These are phyloP conservation scores for Suhomyces canberraensis DNA, from an alignment of 805 yeast genomes.

Conservation along the genomic window DNA sequence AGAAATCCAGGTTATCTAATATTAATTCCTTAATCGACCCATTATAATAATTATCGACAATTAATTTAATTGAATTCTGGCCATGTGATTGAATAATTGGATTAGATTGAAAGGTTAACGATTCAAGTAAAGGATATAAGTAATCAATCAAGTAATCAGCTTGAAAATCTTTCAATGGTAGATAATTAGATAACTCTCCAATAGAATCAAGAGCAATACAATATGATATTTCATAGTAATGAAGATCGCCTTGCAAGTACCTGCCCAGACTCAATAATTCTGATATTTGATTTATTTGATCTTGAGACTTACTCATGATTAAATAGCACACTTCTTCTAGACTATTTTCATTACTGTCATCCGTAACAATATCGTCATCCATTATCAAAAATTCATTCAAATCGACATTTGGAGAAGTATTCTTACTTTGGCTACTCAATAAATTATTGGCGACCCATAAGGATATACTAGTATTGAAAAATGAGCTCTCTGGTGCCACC, in stretches of 20 bases:
- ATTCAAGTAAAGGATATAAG: conserved; percentile 69
- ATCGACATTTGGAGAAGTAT: conserved; percentile 23
- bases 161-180: conserved; percentile 31
- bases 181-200: conserved; percentile 21
- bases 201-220: conserved; percentile 47
- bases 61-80: conserved; percentile 46
- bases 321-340: conserved; percentile 28
- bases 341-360: conserved; percentile 1
- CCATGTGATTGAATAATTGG: conserved; percentile 55
- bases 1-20: conserved; percentile 69
- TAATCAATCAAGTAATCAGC: conserved; percentile 62
- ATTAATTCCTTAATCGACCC: conserved; percentile 59
- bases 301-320: conserved; percentile 37
- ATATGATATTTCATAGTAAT: conserved; percentile 24
- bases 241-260: conserved; percentile 1
- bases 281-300: conserved; percentile 35
- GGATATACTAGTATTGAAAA: conserved; percentile 14
- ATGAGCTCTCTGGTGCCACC: background rate
- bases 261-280: conserved; percentile 7
- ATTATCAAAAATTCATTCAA: conserved; percentile 12
- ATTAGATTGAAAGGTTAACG: conserved; percentile 53
- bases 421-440: conserved; percentile 5
- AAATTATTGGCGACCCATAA: conserved; percentile 33
- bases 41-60: conserved; percentile 42
- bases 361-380: conserved; percentile 18